A percentile compares a stretch with the other conserved stretches of the same genome.
Evolutionary conservation across 495 filamentous ascomycete genomes (phyloP).

Genomic region (Trichocladium uniseriatum): DNA sequence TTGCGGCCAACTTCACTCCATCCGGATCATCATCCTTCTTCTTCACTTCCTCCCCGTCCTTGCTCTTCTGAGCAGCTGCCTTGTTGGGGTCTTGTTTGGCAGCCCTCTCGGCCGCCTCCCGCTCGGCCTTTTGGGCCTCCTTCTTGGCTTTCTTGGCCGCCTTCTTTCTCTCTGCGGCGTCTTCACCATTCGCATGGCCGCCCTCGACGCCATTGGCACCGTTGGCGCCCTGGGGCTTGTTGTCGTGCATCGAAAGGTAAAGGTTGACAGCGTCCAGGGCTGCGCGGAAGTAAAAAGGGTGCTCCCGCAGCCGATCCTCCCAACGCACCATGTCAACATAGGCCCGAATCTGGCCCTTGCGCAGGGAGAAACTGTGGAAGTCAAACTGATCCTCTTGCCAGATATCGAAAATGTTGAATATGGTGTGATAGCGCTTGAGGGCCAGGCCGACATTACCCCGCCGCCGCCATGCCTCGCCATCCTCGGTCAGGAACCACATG

Average conservation of each 20-base stretch:
- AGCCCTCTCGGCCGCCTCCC: slow-evolving; percentile 62
- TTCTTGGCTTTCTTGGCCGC: slow-evolving; percentile 91
- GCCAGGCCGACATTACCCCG: slow-evolving; percentile 76
- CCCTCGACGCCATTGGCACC: slow-evolving; percentile 41
- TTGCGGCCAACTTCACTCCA: slow-evolving; percentile 66
- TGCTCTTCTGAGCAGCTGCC: slow-evolving; percentile 38
- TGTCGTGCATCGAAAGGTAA: slow-evolving; percentile 72
- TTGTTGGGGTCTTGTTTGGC: slow-evolving; percentile 67
- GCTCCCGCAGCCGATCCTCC: slow-evolving; percentile 83
- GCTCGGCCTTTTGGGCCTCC: slow-evolving; percentile 77
- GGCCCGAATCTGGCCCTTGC: slow-evolving; percentile 89
- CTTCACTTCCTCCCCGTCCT: slow-evolving; percentile 44
- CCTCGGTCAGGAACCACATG: slow-evolving; percentile 93
- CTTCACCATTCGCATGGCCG: slow-evolving; percentile 41
- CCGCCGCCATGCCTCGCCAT: slow-evolving; percentile 80
- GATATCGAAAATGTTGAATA: slow-evolving; percentile 87
- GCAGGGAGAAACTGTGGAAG: slow-evolving; percentile 92
- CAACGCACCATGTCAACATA: slow-evolving; percentile 95
- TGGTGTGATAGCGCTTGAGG: slow-evolving; percentile 77
- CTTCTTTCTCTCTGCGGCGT: slow-evolving; percentile 76
- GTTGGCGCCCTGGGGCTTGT: slow-evolving; percentile 55
- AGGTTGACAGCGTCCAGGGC: slow-evolving; percentile 72
- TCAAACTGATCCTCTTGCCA: slow-evolving; percentile 99
- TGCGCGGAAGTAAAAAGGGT: slow-evolving; percentile 86
- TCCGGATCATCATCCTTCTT: slow-evolving; percentile 86